phyloP scores from a whole-genome alignment of 2,329 filamentous ascomycete species.

The Stemphylium vesicarium region DNA sequence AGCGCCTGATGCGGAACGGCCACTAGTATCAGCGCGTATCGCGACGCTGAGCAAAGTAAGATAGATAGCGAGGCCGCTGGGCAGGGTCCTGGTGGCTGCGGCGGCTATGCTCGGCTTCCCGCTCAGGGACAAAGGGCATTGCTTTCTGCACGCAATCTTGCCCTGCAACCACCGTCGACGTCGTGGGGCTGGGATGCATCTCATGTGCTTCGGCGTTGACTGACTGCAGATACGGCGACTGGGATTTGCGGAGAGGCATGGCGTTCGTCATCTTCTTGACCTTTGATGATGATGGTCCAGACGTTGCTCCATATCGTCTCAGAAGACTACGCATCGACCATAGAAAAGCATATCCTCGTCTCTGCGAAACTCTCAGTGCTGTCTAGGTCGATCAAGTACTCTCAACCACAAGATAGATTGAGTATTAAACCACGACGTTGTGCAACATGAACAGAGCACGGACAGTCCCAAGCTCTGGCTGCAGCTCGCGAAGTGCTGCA shows the following conservation, averaged over 20 bases:
- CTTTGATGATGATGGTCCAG: not conserved
- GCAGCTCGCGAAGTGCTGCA: slow-evolving; percentile 18
- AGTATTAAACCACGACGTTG: not conserved
- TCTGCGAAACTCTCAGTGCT: slow-evolving; percentile 14
- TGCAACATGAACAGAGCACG: slow-evolving; percentile 17
- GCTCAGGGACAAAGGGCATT: slow-evolving; percentile 15
- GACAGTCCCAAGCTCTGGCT: slow-evolving; percentile 11
- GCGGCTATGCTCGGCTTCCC: slow-evolving; percentile 30
- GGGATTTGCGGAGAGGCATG: not conserved
- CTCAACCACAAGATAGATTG: slow-evolving; percentile 1
- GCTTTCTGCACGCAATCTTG: slow-evolving; percentile 27
- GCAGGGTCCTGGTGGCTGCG: slow-evolving; percentile 14
- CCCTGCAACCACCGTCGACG: slow-evolving; percentile 19
- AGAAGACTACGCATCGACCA: slow-evolving; percentile 3
- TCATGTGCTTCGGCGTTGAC: slow-evolving; percentile 10
- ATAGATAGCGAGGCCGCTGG: not conserved
- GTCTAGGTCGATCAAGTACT: slow-evolving; percentile 11
- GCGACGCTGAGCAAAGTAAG: slow-evolving; percentile 10
- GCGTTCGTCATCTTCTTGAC: slow-evolving; percentile 7
- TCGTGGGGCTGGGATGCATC: not conserved
- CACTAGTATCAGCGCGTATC: slow-evolving; percentile 15
- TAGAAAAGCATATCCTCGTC: not conserved
- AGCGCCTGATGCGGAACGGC: not conserved
- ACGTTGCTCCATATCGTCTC: slow-evolving; percentile 1
- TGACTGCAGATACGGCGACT: slow-evolving; percentile 8